phyloP scores from a whole-genome alignment of 257 asterid genomes.

The Anisodus tanguticus region DNA sequence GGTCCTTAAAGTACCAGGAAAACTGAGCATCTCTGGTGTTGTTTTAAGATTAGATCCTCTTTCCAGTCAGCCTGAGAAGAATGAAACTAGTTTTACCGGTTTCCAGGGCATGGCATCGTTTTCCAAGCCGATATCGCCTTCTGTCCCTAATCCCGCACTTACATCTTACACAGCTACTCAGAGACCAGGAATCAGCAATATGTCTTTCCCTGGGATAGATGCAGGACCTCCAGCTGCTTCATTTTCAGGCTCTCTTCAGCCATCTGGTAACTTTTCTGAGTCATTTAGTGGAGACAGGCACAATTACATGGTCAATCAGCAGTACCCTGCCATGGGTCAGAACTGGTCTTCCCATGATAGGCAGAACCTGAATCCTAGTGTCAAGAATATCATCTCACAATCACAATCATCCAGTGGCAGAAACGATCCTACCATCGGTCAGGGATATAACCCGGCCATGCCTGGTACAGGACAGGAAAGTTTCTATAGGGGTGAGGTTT shows the following conservation, averaged over 20 bases:
- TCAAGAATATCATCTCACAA: slow-evolving; percentile 39
- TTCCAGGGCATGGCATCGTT: slow-evolving; percentile 43
- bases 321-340: slow-evolving; percentile 44
- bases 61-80: slow-evolving; percentile 49
- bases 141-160: slow-evolving; percentile 53
- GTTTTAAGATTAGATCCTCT: slow-evolving; percentile 66
- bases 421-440: slow-evolving; percentile 39
- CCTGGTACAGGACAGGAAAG: slow-evolving; percentile 30
- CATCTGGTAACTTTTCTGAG: slow-evolving; percentile 35
- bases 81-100: slow-evolving; percentile 43
- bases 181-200: slow-evolving; percentile 37
- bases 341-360: slow-evolving; percentile 55
- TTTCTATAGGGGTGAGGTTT: slow-evolving; percentile 38
- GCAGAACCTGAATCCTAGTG: slow-evolving; percentile 43
- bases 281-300: slow-evolving; percentile 40
- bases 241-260: slow-evolving; percentile 37
- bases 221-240: slow-evolving; percentile 41
- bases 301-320: slow-evolving; percentile 48
- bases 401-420: slow-evolving; percentile 39
- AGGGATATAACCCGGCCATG: slow-evolving; percentile 40
- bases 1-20: slow-evolving; percentile 88
- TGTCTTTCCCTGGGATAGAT: slow-evolving; percentile 36
- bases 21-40: slow-evolving; percentile 89
- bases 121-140: slow-evolving; percentile 60
- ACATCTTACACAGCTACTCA: slow-evolving; percentile 40